Conservation (phyloP, 257 asterid species). For the Fraxinus quadrangulata region DNA sequence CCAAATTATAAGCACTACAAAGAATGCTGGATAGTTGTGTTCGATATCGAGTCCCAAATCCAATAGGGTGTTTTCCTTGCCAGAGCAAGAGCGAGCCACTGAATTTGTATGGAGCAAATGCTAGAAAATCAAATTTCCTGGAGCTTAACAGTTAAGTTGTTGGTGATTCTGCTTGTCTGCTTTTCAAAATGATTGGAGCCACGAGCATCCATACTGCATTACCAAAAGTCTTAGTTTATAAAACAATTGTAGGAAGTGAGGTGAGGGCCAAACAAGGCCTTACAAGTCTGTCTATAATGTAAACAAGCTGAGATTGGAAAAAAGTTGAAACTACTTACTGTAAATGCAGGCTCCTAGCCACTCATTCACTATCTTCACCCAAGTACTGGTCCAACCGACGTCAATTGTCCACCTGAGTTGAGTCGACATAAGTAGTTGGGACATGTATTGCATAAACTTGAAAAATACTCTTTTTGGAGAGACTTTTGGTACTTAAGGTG, state of each 20-base stretch:
- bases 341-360: constrained; percentile 55
- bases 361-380: constrained; percentile 62
- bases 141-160: not conserved
- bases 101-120: not conserved
- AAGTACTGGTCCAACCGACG: constrained; percentile 59
- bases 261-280: not conserved
- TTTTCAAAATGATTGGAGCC: constrained; percentile 50
- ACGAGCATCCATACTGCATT: constrained; percentile 56
- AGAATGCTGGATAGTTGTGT: not conserved
- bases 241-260: not conserved
- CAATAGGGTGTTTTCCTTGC: not conserved
- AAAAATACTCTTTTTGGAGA: too few species aligned
- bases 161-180: constrained; percentile 37
- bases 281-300: not conserved
- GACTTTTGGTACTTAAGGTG: not conserved
- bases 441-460: not conserved
- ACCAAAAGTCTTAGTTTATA: not conserved
- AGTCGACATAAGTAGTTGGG: not conserved
- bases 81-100: not conserved
- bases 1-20: not conserved
- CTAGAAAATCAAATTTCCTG: not conserved
- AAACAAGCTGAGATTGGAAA: not conserved
- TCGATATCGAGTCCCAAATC: not conserved
- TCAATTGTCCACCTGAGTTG: constrained; percentile 50
- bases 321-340: constrained; percentile 33